Conservation (phyloP, 257 asterid genomes). For the Solanum raphanifolium region DNA sequence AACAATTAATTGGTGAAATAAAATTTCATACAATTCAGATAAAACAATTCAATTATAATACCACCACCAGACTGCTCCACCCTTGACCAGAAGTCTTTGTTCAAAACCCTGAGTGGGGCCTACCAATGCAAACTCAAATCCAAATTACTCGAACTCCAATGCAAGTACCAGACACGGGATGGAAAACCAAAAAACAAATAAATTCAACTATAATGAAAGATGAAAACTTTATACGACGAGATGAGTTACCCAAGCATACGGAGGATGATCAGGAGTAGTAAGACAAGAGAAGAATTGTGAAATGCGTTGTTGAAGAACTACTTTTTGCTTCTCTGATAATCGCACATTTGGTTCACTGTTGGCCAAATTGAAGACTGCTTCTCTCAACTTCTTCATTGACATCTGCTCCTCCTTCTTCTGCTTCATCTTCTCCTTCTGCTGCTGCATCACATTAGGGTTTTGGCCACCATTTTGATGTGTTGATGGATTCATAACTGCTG, state of each 20-base stretch:
- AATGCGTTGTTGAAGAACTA: background rate
- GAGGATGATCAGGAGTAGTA: background rate
- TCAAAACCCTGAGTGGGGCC: no score
- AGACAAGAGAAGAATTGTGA: background rate
- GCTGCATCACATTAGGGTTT: background rate
- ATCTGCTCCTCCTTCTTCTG: background rate
- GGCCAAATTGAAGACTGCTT: background rate
- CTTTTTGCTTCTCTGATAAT: background rate
- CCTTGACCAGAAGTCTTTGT: no score
- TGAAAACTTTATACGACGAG: background rate
- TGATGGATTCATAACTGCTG: background rate
- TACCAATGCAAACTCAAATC: no score
- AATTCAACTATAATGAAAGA: background rate
- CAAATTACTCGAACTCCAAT: no score
- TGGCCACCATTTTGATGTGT: background rate
- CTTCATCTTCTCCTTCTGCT: background rate
- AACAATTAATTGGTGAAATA: background rate
- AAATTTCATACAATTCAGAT: background rate
- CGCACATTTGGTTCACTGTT: background rate
- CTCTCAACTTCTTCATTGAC: background rate
- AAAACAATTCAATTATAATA: background rate
- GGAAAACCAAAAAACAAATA: background rate
- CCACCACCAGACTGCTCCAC: no score
- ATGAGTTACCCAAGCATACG: background rate
- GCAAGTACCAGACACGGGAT: background rate